Percentiles rank a stretch among this genome's conserved stretches.
Evolutionary conservation across 768 basidiomycete species (phyloP).

Genomic region (Zangia roseola): DNA sequence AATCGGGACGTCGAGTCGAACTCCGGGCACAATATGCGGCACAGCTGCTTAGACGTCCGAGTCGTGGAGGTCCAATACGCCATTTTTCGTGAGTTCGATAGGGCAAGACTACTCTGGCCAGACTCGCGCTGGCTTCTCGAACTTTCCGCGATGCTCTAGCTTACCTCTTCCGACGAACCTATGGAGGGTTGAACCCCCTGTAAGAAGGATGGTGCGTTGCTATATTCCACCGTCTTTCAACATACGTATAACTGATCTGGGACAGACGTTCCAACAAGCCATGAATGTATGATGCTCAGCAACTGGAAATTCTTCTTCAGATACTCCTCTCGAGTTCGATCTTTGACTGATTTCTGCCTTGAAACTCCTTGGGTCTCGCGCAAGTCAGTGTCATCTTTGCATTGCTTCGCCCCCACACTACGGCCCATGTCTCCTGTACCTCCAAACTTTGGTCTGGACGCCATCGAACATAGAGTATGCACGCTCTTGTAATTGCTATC

Average conservation of each 20-base stretch:
- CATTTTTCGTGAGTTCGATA: slow-evolving; percentile 17
- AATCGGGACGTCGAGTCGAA: too few relatives aligned
- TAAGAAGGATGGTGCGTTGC: slow-evolving; percentile 14
- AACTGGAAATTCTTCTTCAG: slow-evolving; percentile 29
- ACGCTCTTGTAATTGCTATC: slow-evolving; percentile 21
- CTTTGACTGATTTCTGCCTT: slow-evolving; percentile 6
- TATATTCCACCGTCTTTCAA: not conserved
- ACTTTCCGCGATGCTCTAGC: slow-evolving; percentile 24
- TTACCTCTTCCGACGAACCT: slow-evolving; percentile 28
- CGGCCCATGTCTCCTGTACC: slow-evolving; percentile 21
- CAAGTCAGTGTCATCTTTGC: slow-evolving; percentile 26
- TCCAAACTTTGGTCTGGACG: slow-evolving; percentile 22
- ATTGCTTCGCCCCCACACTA: slow-evolving; percentile 22
- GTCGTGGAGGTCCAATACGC: slow-evolving; percentile 25
- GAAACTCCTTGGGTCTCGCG: not conserved
- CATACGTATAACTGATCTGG: slow-evolving; percentile 13
- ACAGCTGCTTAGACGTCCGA: slow-evolving; percentile 17
- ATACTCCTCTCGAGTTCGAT: slow-evolving; percentile 25
- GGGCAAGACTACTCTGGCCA: slow-evolving; percentile 14
- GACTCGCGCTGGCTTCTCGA: slow-evolving; percentile 26
- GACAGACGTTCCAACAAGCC: slow-evolving; percentile 22
- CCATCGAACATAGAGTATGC: slow-evolving; percentile 11
- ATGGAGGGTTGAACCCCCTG: slow-evolving; percentile 25
- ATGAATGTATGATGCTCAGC: slow-evolving; percentile 22
- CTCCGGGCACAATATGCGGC: slow-evolving; percentile 13